Evolutionary conservation across 371 early-diverging fungal genomes (phyloP), one percentile per base, ranked within the genome.

Genomic region (Saksenaea vasiformis): DNA sequence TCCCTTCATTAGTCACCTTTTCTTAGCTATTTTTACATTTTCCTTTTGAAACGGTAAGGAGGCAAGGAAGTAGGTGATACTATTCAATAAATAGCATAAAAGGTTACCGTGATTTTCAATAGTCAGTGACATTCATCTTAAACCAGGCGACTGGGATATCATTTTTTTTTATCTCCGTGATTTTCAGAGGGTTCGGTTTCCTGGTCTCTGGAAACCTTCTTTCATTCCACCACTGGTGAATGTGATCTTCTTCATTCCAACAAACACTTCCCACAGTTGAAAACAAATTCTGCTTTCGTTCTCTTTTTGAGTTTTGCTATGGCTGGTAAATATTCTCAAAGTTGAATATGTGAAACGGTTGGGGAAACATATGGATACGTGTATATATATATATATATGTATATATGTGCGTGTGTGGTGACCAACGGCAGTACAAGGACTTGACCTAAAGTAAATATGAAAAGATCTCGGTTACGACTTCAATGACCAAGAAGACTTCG

Each of bases 391-490:
- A 38, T 15, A 38, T 15, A 38, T 15, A n/a, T n/a, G n/a, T 2
- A 31, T 31, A 31, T 31, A 31, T 31, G 2, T 31, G 31, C 31
- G 31, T 31, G 31, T 31, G 7, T 31, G 31, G 31, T 4, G 31
- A 2, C 31, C 31, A 31, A 31, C 7, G 7, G 4, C 31, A 31
- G 4, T 31, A 31, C 31, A 31, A 7, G 31, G 11, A 47, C 22
- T 47, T 47, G 51, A 47, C 51, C 51, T 19, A 47, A 22, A 17
- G 15, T 34, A 55, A 37, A n/a, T 36, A 22, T 17, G 26, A 56
- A 24, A 37, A 79, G 79, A 79, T 70, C 79, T 79, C 73, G 79
- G 79, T 56, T 79, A 76, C 63, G 79, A 79, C 62, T 76, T 79
- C 38, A 73, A 73, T 60, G 79, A 79, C 51, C 71, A 70, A 19